Conservation (phyloP, 2,329 filamentous ascomycete species). For the Bipolaris sorokiniana region DNA sequence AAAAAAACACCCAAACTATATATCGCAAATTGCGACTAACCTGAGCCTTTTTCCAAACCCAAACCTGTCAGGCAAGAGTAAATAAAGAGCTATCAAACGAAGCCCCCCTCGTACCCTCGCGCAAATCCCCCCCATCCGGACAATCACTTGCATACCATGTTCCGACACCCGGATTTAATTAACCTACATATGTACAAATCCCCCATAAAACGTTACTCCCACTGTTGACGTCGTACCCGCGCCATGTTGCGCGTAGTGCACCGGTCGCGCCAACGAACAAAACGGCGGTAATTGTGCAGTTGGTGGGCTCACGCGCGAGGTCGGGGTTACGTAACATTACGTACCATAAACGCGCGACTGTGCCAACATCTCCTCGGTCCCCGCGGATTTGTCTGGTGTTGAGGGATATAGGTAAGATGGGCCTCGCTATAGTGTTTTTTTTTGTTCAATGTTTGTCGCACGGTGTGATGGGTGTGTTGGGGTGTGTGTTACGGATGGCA, state of each 20-base stretch:
- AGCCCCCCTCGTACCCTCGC: not conserved
- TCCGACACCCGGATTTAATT: not conserved
- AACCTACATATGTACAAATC: not conserved
- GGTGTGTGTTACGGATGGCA: not conserved
- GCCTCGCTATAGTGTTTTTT: too few relatives aligned
- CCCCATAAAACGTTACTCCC: too few relatives aligned
- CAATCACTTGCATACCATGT: not conserved
- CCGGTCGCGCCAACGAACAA: too few relatives aligned
- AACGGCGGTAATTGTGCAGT: too few relatives aligned
- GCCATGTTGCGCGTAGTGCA: too few relatives aligned
- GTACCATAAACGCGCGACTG: constrained; percentile 10
- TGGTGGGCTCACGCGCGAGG: too few relatives aligned
- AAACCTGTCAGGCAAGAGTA: too few relatives aligned
- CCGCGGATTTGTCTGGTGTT: constrained; percentile 6
- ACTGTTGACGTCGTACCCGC: too few relatives aligned
- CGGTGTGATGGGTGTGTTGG: not conserved
- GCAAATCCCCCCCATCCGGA: not conserved
- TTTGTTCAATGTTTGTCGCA: not conserved
- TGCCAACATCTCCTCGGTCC: constrained; percentile 13
- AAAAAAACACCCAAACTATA: too few relatives aligned
- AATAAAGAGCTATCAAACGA: not conserved
- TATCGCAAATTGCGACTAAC: too few relatives aligned
- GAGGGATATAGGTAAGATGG: too few relatives aligned
- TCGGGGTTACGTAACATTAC: constrained; percentile 17
- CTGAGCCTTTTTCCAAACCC: too few relatives aligned